Base-by-base conservation (phyloP, 148 eudicot species). In the Spergularia marina region DNA sequence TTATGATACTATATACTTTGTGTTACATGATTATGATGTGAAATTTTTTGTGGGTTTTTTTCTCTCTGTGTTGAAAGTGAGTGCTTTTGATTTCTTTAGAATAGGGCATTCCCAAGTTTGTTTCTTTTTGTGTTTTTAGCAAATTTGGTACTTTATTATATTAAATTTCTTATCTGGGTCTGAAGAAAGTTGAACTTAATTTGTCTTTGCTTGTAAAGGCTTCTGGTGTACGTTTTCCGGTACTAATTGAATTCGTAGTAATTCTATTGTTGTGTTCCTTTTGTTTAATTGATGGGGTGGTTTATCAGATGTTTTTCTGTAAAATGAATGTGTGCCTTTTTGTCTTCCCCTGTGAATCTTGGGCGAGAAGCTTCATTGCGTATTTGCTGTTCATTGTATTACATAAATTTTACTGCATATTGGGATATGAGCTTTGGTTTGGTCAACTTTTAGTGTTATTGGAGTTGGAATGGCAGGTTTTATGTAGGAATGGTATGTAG, bases 21-120 rank as follows among this genome's bases (percentile, higher is more conserved):
- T 20, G 21, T 59, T 13, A 49, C 17, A 17, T 49, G 49, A 47
- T 16, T 63, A 6, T 66, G 7, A 65, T 40, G 12, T 39, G 6
- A 65, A 14, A 7, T 5, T 41, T 40, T 30, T 65, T 10, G 34
- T 41, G 15, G 30, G 13, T 66, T 52, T 30, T 30, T 62, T 51
- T 2, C 2, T 44, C 3, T 12, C 4, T 47, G 20, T 8, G 23
- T 10, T 47, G 8, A 41, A 73, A 73, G 67, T 61, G 68, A 9
- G 52, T 65, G 56, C 30, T 73, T 71, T 34, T 71, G 54, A 25
- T 73, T 73, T 59, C 66, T 73, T 73, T 8, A 39, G 8, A 58
- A 8, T 60, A n/a, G 16, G 41, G 30, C 39, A 14, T 62, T 61
- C 5, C 10, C 47, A 20, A 61, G 59, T 14, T 74, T 74, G 10